A percentile compares a stretch with the other conserved stretches of the same genome.
These are phyloP conservation scores for Suillus luteus DNA, from an alignment of 768 basidiomycete genomes.

Conservation along the genomic window DNA sequence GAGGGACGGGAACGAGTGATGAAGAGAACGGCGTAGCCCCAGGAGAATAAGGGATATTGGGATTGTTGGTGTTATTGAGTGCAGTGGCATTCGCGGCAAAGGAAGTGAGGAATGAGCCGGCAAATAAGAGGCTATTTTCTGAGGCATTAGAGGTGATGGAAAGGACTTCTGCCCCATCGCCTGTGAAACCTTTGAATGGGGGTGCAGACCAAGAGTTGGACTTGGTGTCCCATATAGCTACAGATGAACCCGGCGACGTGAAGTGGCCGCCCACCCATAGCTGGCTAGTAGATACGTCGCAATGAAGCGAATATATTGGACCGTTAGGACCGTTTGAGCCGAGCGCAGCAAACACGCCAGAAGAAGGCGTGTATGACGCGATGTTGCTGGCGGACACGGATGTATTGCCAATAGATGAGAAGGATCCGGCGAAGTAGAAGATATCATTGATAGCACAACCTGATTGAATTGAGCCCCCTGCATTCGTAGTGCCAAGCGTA, in stretches of 20 bases:
- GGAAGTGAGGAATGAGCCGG: conserved; percentile 82
- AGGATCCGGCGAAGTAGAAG: conserved; percentile 84
- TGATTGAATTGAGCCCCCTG: conserved; percentile 75
- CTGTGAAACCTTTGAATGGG: conserved; percentile 81
- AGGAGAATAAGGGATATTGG: conserved; percentile 80
- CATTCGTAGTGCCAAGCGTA: conserved; percentile 73
- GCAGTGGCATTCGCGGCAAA: conserved; percentile 57
- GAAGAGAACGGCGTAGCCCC: conserved; percentile 87
- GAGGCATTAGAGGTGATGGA: conserved; percentile 79
- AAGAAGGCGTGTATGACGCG: conserved; percentile 68
- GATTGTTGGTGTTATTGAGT: conserved; percentile 71
- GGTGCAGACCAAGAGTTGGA: conserved; percentile 71
- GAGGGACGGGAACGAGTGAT: conserved; percentile 81
- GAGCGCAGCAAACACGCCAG: conserved; percentile 60
- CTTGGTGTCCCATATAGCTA: conserved; percentile 71
- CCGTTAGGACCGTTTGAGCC: conserved; percentile 75
- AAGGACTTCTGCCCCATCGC: conserved; percentile 64
- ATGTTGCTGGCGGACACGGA: conserved; percentile 59
- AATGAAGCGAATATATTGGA: conserved; percentile 70
- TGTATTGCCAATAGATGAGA: conserved; percentile 66
- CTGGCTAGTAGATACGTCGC: conserved; percentile 64
- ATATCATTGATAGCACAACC: conserved; percentile 69
- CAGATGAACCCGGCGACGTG: conserved; percentile 61
- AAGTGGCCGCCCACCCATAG: conserved; percentile 84
- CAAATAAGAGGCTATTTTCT: conserved; percentile 76